Evolutionary conservation across 169 alveolate genomes (phyloP).

Genomic region (Plasmodium vinckei): DNA sequence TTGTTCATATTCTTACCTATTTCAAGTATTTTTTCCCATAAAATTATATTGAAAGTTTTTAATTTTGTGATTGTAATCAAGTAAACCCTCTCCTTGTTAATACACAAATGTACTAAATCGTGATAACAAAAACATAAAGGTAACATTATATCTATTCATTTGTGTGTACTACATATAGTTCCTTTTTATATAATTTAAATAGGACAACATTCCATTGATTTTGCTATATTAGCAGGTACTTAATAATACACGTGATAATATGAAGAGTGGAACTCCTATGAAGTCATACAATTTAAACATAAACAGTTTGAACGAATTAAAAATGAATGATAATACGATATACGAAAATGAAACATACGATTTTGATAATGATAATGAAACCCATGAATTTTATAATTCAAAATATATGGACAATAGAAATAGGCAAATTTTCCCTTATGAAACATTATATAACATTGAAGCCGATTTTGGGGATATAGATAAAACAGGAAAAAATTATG

Average conservation of each 20-base stretch:
- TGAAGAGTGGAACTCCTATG: neutral
- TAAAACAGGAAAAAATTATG: conserved; percentile 4
- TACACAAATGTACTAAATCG: neutral
- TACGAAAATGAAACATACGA: conserved; percentile 27
- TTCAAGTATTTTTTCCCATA: neutral
- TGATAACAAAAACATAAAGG: neutral
- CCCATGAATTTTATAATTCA: conserved; percentile 14
- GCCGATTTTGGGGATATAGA: neutral
- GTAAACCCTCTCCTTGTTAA: too few species aligned
- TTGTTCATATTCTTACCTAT: neutral
- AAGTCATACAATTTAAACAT: conserved; percentile 2
- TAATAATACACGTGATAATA: neutral
- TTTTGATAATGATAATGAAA: conserved; percentile 18
- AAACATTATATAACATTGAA: conserved; percentile 22
- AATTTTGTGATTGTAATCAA: neutral
- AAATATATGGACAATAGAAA: neutral
- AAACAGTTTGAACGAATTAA: conserved; percentile 35
- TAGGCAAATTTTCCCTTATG: conserved; percentile 30
- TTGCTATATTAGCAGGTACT: neutral
- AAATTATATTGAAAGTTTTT: neutral
- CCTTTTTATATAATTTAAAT: neutral
- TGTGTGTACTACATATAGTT: neutral
- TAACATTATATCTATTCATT: neutral
- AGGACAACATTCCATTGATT: neutral
- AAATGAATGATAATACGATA: conserved; percentile 25